These are phyloP conservation scores for Hypericum androsaemum DNA, from an alignment of 345 rosid species.

Conservation along the genomic window DNA sequence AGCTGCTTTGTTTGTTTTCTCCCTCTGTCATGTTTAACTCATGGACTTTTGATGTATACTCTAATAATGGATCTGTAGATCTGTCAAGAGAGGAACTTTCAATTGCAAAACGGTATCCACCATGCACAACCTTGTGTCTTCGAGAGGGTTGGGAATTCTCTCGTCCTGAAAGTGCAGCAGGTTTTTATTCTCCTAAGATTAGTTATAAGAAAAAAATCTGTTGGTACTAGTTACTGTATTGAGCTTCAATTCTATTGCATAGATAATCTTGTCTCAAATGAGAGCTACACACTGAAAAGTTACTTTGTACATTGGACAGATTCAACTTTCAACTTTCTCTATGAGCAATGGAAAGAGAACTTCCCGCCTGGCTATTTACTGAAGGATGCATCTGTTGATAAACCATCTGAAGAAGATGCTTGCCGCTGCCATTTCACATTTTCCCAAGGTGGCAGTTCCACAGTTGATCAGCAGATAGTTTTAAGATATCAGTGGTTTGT, in stretches of 20 bases:
- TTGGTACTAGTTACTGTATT: too few species aligned
- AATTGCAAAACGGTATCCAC: slow-evolving; percentile 81
- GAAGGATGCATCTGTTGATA: slow-evolving; percentile 73
- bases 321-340: slow-evolving; percentile 61
- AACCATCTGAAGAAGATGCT: slow-evolving; percentile 87
- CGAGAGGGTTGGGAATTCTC: slow-evolving; percentile 97
- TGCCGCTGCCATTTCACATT: slow-evolving; percentile 68
- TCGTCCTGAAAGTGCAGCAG: slow-evolving; percentile 78
- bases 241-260: too few species aligned
- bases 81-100: slow-evolving; percentile 77
- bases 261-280: not conserved
- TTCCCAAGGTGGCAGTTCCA: slow-evolving; percentile 48
- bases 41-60: slow-evolving; percentile 12
- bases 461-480: slow-evolving; percentile 39
- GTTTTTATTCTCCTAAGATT: slow-evolving; percentile 25
- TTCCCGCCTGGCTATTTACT: slow-evolving; percentile 65
- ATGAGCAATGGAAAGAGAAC: slow-evolving; percentile 74
- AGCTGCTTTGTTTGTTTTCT: slow-evolving; percentile 5
- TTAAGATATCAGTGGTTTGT: slow-evolving; percentile 78
- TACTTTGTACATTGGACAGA: slow-evolving; percentile 36
- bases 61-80: slow-evolving; percentile 31
- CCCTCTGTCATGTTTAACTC: not conserved
- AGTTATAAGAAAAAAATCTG: too few species aligned
- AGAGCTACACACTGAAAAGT: not conserved
- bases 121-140: slow-evolving; percentile 71